A percentile compares a stretch with the other conserved stretches of the same genome.
Evolutionary conservation across 164 flowering plant species (phyloP).

Genomic region (Cinnamomum chago): DNA sequence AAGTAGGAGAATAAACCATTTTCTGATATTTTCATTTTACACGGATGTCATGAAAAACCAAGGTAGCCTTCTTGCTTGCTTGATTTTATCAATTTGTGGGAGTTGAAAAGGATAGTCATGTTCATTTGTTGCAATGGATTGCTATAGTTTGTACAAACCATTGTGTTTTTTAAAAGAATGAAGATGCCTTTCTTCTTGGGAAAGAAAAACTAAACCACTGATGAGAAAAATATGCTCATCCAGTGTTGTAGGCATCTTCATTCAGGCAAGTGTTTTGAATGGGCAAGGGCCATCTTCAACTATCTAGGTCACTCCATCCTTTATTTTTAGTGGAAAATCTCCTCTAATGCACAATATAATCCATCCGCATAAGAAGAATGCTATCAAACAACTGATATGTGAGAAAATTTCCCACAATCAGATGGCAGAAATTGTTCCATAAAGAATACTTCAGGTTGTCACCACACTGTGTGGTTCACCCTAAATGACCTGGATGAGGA

Average conservation of each 20-base stretch:
- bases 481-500: not conserved
- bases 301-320: not conserved
- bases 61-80: not conserved
- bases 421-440: not conserved
- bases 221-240: not conserved
- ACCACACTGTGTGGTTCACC: not conserved
- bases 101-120: not conserved
- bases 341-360: not conserved
- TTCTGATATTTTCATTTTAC: not conserved
- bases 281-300: not conserved
- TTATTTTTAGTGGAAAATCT: not conserved
- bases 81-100: not conserved
- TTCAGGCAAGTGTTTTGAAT: not conserved
- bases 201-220: too few relatives aligned
- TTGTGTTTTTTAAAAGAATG: too few relatives aligned
- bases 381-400: too few relatives aligned
- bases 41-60: not conserved
- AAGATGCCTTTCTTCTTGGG: not conserved
- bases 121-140: too few relatives aligned
- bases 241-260: not conserved
- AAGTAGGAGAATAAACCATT: not conserved
- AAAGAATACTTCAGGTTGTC: not conserved
- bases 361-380: not conserved
- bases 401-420: not conserved
- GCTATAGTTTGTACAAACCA: not conserved